Evolutionary conservation across 2,329 filamentous ascomycete genomes (phyloP).

Genomic region (Hypoxylon rubiginosum): DNA sequence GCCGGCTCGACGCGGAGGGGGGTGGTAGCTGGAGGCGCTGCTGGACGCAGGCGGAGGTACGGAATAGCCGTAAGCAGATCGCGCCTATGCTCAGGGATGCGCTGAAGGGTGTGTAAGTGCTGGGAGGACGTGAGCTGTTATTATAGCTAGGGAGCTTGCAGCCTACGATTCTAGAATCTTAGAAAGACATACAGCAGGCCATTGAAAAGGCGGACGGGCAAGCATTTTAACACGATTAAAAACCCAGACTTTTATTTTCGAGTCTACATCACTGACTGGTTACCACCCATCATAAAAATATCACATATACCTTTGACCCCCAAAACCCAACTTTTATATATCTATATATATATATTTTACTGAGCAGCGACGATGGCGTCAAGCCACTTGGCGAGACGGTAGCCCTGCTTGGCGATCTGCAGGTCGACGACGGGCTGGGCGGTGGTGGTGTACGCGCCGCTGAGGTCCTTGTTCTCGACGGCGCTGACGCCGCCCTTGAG

Average conservation of each 20-base stretch:
- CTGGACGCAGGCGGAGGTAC: slow-evolving; percentile 76
- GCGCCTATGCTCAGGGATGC: slow-evolving; percentile 74
- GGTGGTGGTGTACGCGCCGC: slow-evolving; percentile 56
- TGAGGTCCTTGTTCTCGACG: slow-evolving; percentile 57
- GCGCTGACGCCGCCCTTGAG: slow-evolving; percentile 55
- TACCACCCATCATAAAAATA: too few relatives aligned
- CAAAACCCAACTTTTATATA: neutral
- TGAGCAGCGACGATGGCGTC: slow-evolving; percentile 51
- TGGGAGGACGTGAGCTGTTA: neutral
- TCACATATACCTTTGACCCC: too few relatives aligned
- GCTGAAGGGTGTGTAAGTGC: slow-evolving; percentile 54
- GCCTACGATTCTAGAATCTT: neutral
- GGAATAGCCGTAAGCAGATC: slow-evolving; percentile 76
- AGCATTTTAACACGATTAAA: neutral
- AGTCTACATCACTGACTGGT: neutral
- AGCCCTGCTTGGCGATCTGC: slow-evolving; percentile 62
- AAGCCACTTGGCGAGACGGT: slow-evolving; percentile 54
- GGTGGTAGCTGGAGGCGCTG: slow-evolving; percentile 65
- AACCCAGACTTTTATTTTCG: neutral
- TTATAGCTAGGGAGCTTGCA: neutral
- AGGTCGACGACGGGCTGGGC: slow-evolving; percentile 57
- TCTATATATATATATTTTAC: too few relatives aligned
- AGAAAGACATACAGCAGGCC: slow-evolving; percentile 2
- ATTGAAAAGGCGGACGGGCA: neutral
- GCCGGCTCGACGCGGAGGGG: slow-evolving; percentile 58